Evolutionary conservation across 805 yeast genomes (phyloP).

Genomic region (Sporopachydermia lactativora): DNA sequence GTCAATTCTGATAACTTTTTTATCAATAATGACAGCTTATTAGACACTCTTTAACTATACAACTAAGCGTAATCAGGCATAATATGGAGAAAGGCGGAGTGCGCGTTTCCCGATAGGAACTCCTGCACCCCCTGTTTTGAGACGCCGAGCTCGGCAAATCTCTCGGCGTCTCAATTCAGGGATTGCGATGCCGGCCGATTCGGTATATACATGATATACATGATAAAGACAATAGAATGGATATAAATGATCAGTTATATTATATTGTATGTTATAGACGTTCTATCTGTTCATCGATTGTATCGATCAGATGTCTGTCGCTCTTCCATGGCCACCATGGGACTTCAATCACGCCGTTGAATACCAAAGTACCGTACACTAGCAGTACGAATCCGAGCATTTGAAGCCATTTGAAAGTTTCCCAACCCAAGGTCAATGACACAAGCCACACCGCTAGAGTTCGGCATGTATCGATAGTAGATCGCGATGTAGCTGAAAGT

Average conservation of each 20-base stretch:
- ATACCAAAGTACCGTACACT: constrained; percentile 60
- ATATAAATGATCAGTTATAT: too few relatives aligned
- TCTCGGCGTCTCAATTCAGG: too few relatives aligned
- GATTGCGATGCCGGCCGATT: too few relatives aligned
- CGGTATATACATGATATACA: too few relatives aligned
- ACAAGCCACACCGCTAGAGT: constrained; percentile 65
- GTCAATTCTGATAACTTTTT: too few relatives aligned
- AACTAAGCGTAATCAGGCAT: constrained; percentile 32
- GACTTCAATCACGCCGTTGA: constrained; percentile 53
- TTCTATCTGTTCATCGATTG: constrained; percentile 29
- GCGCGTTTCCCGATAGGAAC: constrained; percentile 49
- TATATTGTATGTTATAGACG: too few relatives aligned
- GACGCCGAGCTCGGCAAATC: too few relatives aligned
- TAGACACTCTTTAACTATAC: too few relatives aligned
- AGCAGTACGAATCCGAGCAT: constrained; percentile 46
- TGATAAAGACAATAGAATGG: too few relatives aligned
- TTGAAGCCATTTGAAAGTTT: constrained; percentile 46
- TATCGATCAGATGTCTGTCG: constrained; percentile 18
- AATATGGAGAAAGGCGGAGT: constrained; percentile 48
- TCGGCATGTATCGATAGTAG: constrained; percentile 67
- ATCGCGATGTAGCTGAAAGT: constrained; percentile 62
- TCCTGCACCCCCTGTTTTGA: too few relatives aligned
- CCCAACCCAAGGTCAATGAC: constrained; percentile 65
- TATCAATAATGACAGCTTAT: too few relatives aligned
- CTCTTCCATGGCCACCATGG: constrained; percentile 22